These are phyloP conservation scores for Neocucurbitaria cava DNA, from an alignment of 2,329 filamentous ascomycete species.

Conservation along the genomic window DNA sequence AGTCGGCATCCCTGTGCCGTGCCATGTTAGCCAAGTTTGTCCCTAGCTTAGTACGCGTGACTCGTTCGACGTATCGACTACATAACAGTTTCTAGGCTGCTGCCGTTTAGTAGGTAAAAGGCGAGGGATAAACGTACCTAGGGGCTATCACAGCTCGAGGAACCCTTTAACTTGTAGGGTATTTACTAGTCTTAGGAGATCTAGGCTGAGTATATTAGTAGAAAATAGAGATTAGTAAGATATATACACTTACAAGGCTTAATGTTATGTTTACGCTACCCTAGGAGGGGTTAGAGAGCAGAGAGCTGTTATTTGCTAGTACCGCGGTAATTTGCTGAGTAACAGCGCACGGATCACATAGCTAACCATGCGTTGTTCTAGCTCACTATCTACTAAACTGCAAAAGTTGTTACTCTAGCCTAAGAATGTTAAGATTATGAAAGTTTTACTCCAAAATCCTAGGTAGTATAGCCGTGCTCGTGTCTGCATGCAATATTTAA, in stretches of 20 bases:
- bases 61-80: background rate
- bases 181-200: too few relatives aligned
- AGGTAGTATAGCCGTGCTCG: too few relatives aligned
- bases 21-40: slow-evolving; percentile 11
- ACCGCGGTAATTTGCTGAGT: background rate
- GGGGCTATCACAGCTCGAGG: background rate
- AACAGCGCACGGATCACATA: background rate
- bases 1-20: slow-evolving; percentile 27
- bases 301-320: background rate
- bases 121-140: background rate
- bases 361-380: background rate
- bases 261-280: too few relatives aligned
- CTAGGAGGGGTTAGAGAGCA: background rate
- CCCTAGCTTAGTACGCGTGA: background rate
- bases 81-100: background rate
- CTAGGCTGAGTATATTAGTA: too few relatives aligned
- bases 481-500: too few relatives aligned
- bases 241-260: too few relatives aligned
- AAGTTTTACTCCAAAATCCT: too few relatives aligned
- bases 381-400: too few relatives aligned
- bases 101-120: background rate
- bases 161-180: background rate
- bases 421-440: too few relatives aligned
- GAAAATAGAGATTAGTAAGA: too few relatives aligned
- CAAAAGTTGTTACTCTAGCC: too few relatives aligned